Base-by-base conservation (phyloP, 345 rosid species). In the Gossypium arboreum region DNA sequence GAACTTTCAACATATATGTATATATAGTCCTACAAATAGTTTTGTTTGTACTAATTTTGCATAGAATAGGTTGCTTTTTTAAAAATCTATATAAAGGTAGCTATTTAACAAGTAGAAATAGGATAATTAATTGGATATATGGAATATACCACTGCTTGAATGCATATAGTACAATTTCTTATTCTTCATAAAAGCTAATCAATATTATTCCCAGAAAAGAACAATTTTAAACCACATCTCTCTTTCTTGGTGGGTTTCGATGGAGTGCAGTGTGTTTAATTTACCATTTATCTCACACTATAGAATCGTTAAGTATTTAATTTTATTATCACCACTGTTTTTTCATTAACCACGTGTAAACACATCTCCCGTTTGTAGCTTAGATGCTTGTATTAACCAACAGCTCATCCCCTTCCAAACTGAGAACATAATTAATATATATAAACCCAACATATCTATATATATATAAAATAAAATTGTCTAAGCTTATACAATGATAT, bases 291-390 rank as follows among this genome's bases (percentile, higher is more conserved):
- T 29, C 39, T 29, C 6, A 29, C 6, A 5, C 1, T 29, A 29
- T 29, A 29, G 0, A 0, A 29, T 29, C 1, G 39, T 4, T 29
- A 29, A 0, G 1, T 29, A 29, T 29, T 0, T 29, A 29, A 29
- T 29, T 0, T 29, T 0, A 29, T 29, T 29, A 0, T 29, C 6
- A 4, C 39, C 1, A 29, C 0, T 29, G 0, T 29, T 4, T 4
- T 29, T 29, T 4, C 3, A 29, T 0, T 29, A 29, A 29, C 6
- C 5, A 29, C 1, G 0, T 29, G 1, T 4, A 29, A 29, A 29
- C 1, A 29, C 1, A 34, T 4, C 1, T 0, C 0, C 34, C 0
- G 0, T 13, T 50, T 50, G 1, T 48, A 48, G 3, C 3, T 48
- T 34, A 34, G 41, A 34, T 34, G 1, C 1, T 10, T 48, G 4